Evolutionary conservation across 176 grass and related monocot species (phyloP), one percentile per base, ranked within the genome.

Genomic region (Aegilops bicornis): DNA sequence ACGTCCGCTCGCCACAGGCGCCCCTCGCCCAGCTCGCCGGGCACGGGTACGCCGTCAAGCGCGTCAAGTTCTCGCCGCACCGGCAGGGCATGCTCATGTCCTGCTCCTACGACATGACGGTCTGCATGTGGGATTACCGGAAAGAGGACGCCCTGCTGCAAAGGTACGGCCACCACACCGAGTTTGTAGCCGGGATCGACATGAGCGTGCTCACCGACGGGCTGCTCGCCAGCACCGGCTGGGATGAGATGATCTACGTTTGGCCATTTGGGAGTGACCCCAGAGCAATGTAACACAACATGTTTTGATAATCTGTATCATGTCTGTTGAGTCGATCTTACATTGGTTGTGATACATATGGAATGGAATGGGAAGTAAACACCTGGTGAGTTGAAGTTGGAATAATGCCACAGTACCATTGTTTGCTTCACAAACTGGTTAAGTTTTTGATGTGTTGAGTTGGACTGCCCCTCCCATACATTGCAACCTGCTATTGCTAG

Each of bases 31-130:
- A 81, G 85, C 91, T 98, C 29, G 88, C 93, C 1, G 95, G 95
- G 0, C 95, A 98, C 19, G 87, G 91, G 1, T 93, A 90, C 64
- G 95, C 93, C 31, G 93, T 98, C 64, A 94, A 92, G 87, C 90
- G 87, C 64, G 88, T 98, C 48, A 83, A 78, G 64, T 98, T 98
- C 83, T 98, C 95, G 3, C 95, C 93, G 19, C 95, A 95, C 68
- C 81, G 86, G 1, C 93, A 98, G 86, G 94, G 87, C 11, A 27
- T 98, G 39, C 83, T 98, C 33, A 77, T 98, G 80, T 93, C 93
- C 63, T 92, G 93, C 85, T 98, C 95, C 84, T 98, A 98, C 56
- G 91, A 98, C 81, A 98, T 98, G 95, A 92, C 95, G 3, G 93
- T 98, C 14, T 89, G 91, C 71, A 86, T 98, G 85, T 98, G 95